Base-by-base conservation (phyloP, 257 asterid genomes). In the Agastache rugosa region DNA sequence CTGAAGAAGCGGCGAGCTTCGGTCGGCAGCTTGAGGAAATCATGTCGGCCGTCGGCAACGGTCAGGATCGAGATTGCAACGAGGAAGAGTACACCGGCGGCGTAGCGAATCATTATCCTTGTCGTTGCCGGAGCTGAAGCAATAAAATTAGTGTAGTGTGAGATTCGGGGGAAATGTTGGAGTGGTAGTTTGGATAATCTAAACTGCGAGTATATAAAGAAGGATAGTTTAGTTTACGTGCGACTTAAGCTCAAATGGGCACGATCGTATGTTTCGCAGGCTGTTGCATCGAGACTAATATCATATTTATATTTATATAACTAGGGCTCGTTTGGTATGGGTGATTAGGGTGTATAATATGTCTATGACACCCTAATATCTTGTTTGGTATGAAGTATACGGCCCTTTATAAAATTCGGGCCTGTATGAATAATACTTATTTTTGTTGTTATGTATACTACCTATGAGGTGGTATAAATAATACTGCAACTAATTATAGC, bases 1-100 rank as follows among this genome's bases (percentile, higher is more conserved):
- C 62, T 72, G 83, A 85, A 81, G 76, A 90, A 85, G 17, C 79
- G 84, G 48, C 83, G 77, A 69, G 69, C 84, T 75, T 91, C 88
- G 9, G 96, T 85, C 7, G 98, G 97, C 45, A 91, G 86, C 78
- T 76, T 86, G 61, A 91, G 62, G 75, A 90, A 64, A 78, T 79
- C 82, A 72, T 71, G 69, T 62, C 96, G 90, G 71, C 88, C 79
- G 42, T 84, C 82, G 3, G 87, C 82, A 19, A 80, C 87, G 79
- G 86, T 56, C 61, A 79, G 55, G 83, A 88, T 72, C 47, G 90
- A 79, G 81, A 90, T 75, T 5, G 77, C 75, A 15, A 88, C 76
- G 73, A 91, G 80, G 71, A 90, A 53, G 3, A 88, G 64, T 27
- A 85, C 83, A 61, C 72, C 87, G 80, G 85, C 83, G 76, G 75